Evolutionary conservation across 805 yeast genomes (phyloP), one percentile per base, ranked within the genome.

Genomic region (Metschnikowia sp.): DNA sequence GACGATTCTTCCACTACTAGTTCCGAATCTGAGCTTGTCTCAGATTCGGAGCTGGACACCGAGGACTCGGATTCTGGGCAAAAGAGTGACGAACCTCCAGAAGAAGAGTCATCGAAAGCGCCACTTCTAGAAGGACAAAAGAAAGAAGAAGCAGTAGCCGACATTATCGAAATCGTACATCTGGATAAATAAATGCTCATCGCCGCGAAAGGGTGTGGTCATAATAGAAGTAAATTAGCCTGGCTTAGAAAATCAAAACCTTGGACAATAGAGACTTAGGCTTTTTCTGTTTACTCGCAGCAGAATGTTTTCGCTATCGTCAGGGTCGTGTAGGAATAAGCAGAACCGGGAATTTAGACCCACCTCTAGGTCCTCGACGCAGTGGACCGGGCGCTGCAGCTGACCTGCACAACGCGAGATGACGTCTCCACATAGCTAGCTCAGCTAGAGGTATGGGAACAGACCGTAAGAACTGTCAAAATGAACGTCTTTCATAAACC

Each of bases 401-500:
- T 13, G 39, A 30, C 42, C 36, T 40, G 41, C 42, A 40, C 19
- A 32, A 41, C 39, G 40, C 39, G 40, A 29, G 42, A 37, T 35
- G 40, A 18, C 34, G 38, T 39, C 47, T 28, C 28, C 26, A 22
- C 26, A 22, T 22, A 22, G 26, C 26, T 22, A 22, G 26, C 26
- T 22, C 26, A 22, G 26, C 7, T 22, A 22, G 26, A 22, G 2
- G 26, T 22, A 22, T 22, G 26, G 26, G 5, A 22, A 22, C 26
- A 22, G 26, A 22, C 19, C 18, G n/a, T n/a, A 10, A 9, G 8
- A 36, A 7, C 11, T 29, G 12, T 19, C 30, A 11, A 10, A 33
- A 66, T 66, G 71, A 61, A 53, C 47, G 62, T 69, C 28, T 68
- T 72, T 42, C 60, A 66, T 32, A 66, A 62, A 42, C 65, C 64